phyloP scores from a whole-genome alignment of 78 protist species.

The Planoprotostelium fungivorum region DNA sequence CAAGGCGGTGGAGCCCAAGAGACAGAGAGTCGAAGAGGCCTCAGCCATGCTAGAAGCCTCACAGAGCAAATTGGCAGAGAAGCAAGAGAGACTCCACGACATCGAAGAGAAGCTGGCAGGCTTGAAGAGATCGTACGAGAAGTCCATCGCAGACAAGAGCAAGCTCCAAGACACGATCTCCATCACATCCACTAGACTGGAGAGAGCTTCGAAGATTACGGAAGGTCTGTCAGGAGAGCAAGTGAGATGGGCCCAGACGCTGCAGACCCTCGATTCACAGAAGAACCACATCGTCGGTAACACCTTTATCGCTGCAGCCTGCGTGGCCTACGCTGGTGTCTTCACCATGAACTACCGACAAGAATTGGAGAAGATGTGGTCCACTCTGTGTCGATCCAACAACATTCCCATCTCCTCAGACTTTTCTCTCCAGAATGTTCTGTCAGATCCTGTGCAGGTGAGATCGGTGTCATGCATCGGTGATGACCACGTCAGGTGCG shows the following conservation, averaged over 20 bases:
- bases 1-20: conserved; percentile 75
- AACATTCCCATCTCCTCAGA: conserved; percentile 25
- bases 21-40: conserved; percentile 17
- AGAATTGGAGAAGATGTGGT: conserved; percentile 39
- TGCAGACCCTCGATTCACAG: conserved; percentile 10
- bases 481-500: conserved; percentile 57
- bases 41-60: conserved; percentile 10
- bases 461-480: conserved; percentile 3
- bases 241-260: conserved; percentile 67
- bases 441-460: conserved; percentile 55
- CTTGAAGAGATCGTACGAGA: conserved; percentile 38
- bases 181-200: conserved; percentile 65
- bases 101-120: conserved; percentile 24
- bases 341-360: conserved; percentile 75
- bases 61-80: conserved; percentile 12
- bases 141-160: conserved; percentile 21
- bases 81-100: conserved; percentile 18
- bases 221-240: conserved; percentile 80
- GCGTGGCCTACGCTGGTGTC: conserved; percentile 85
- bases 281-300: conserved; percentile 72
- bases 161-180: conserved; percentile 33
- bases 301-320: conserved; percentile 76
- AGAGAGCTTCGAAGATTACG: conserved; percentile 75
- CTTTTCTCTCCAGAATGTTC: conserved; percentile 48
- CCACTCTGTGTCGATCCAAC: neutral